Conservation (phyloP, 2,329 filamentous ascomycete species). For the Magnaporthales sp. region DNA sequence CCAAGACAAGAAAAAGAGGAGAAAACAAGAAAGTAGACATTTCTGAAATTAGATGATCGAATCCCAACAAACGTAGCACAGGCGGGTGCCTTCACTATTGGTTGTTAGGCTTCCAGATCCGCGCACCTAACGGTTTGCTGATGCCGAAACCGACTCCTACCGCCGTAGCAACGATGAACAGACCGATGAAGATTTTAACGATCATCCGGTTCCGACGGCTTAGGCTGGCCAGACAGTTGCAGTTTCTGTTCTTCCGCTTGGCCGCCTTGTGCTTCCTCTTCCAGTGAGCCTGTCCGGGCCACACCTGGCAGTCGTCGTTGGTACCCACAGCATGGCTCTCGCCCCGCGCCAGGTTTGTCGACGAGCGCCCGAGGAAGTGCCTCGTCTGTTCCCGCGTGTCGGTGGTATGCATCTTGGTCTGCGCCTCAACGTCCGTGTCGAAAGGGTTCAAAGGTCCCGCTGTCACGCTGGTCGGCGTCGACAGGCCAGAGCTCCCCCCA, state of each 20-base stretch:
- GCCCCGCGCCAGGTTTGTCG: slow-evolving; percentile 25
- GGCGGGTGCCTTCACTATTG: background rate
- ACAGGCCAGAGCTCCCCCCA: slow-evolving; percentile 24
- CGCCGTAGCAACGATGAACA: slow-evolving; percentile 44
- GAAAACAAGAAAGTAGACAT: background rate
- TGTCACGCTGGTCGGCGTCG: slow-evolving; percentile 32
- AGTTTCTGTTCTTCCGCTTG: slow-evolving; percentile 40
- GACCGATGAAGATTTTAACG: slow-evolving; percentile 42
- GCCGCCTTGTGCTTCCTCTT: slow-evolving; percentile 48
- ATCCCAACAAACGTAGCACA: background rate
- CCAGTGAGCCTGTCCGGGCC: slow-evolving; percentile 53
- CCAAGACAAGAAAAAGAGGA: background rate
- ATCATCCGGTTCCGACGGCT: slow-evolving; percentile 45
- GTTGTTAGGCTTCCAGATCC: slow-evolving; percentile 40
- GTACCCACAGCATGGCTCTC: background rate
- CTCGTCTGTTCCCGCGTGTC: slow-evolving; percentile 17
- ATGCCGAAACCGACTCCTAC: slow-evolving; percentile 51
- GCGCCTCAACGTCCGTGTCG: slow-evolving; percentile 49
- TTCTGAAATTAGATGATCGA: background rate
- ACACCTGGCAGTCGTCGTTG: slow-evolving; percentile 43
- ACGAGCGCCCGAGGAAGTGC: slow-evolving; percentile 26
- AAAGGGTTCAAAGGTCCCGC: slow-evolving; percentile 37
- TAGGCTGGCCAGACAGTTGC: slow-evolving; percentile 43
- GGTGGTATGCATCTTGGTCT: slow-evolving; percentile 12
- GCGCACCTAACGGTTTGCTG: slow-evolving; percentile 51